Base-by-base conservation (phyloP, 495 filamentous ascomycete species). In the Penicillium desertorum region DNA sequence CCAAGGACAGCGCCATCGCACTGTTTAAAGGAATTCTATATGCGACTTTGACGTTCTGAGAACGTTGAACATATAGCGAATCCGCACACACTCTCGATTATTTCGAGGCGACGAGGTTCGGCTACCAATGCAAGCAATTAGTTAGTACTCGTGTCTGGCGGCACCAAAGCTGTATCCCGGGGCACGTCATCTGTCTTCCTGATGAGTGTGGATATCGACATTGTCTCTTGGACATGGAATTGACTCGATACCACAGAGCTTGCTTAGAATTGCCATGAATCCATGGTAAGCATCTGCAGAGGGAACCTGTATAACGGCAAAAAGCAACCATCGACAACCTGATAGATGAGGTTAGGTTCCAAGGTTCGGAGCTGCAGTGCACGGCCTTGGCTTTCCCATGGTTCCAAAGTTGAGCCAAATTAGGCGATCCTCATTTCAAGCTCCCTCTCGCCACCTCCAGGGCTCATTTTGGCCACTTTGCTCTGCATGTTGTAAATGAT, bases 141-240 rank as follows among this genome's bases (percentile, higher is more conserved):
- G n/a, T n/a, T n/a, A n/a, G n/a, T n/a, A 8, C 27, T 29, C 27
- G 7, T 29, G 27, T 29, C 27, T 29, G 7, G 27, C 27, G 27
- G 1, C 27, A 29, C 27, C 27, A 29, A 29, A 29, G 54, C 8
- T 48, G 53, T 53, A 52, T 53, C 47, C 32, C 39, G n/a, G 27
- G 48, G 10, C 41, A 54, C 54, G 14, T 63, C 22, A 53, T 45
- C 34, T 50, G 29, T 10, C 29, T 30, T 30, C 29, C 8, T 34
- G 29, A 9, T 30, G 29, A 30, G 29, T 30, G 53, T 63, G 48
- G 48, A 51, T 43, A 45, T 63, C 23, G 29, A 57, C 45, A 45
- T 22, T 12, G 41, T 45, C 47, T 63, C 54, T 49, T 52, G 25
- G 27, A 41, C 19, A 57, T 49, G 43, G 45, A 12, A 23, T 22